Conservation (phyloP, 2,329 filamentous ascomycete species). For the Xenoacremonium recifei region DNA sequence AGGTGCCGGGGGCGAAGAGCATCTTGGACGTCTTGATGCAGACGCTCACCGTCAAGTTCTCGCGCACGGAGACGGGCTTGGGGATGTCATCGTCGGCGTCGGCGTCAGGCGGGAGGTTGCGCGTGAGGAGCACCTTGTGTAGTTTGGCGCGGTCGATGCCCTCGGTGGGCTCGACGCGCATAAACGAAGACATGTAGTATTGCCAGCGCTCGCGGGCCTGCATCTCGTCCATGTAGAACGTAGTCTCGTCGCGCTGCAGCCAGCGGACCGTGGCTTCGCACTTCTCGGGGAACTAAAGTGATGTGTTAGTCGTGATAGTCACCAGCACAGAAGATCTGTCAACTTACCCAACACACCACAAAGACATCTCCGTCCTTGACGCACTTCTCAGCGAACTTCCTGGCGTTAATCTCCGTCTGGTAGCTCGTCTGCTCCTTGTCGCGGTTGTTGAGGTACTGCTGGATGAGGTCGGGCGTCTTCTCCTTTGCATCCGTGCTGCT, state of each 20-base stretch:
- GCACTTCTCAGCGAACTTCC: slow-evolving; percentile 89
- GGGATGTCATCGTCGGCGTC: slow-evolving; percentile 64
- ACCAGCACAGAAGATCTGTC: background rate
- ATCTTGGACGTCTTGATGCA: slow-evolving; percentile 78
- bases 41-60: slow-evolving; percentile 70
- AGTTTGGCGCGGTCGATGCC: slow-evolving; percentile 66
- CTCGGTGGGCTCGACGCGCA: slow-evolving; percentile 84
- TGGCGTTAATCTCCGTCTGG: slow-evolving; percentile 83
- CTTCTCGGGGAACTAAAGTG: slow-evolving; percentile 61
- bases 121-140: slow-evolving; percentile 66
- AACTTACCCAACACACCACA: slow-evolving; percentile 83
- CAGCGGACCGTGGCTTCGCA: slow-evolving; percentile 71
- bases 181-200: slow-evolving; percentile 92
- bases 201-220: slow-evolving; percentile 83
- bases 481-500: slow-evolving; percentile 87
- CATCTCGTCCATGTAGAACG: slow-evolving; percentile 87
- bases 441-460: slow-evolving; percentile 80
- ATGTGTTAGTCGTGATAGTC: slow-evolving; percentile 29
- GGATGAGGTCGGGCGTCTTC: slow-evolving; percentile 86
- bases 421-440: slow-evolving; percentile 84
- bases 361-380: slow-evolving; percentile 93
- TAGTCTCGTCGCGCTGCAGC: slow-evolving; percentile 66
- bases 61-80: slow-evolving; percentile 60
- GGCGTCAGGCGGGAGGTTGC: slow-evolving; percentile 66
- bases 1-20: slow-evolving; percentile 68